These are phyloP conservation scores for Termitomyces sp. DNA, from an alignment of 768 basidiomycete species.

Conservation along the genomic window DNA sequence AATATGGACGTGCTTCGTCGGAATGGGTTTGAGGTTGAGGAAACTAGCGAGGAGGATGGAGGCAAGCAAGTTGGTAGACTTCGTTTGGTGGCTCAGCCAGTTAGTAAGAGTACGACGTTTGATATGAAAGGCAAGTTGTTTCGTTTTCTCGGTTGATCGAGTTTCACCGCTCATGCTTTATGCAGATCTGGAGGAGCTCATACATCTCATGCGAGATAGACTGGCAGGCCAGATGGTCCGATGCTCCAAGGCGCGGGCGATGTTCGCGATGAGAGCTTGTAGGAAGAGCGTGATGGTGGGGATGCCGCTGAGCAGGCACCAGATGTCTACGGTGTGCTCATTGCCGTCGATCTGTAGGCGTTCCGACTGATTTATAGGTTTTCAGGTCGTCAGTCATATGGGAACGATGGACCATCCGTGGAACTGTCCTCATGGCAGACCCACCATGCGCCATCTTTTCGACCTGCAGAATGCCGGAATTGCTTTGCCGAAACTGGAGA, in stretches of 20 bases:
- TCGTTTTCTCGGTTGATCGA: background rate
- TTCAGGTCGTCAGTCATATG: conserved; percentile 73
- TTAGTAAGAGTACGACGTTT: conserved; percentile 89
- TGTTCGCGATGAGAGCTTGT: conserved; percentile 98
- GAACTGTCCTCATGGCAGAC: conserved; percentile 85
- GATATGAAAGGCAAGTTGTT: conserved; percentile 67
- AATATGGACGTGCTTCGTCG: conserved; percentile 75
- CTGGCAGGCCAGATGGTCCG: conserved; percentile 81
- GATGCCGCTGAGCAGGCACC: conserved; percentile 64
- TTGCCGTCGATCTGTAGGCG: background rate
- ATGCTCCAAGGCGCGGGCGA: conserved; percentile 86
- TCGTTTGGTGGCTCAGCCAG: conserved; percentile 74
- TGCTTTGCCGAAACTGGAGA: background rate
- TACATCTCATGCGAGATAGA: conserved; percentile 77
- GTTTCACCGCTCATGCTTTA: background rate
- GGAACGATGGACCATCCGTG: conserved; percentile 81
- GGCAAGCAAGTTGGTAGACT: conserved; percentile 38
- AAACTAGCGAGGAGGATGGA: conserved; percentile 40
- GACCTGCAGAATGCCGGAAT: conserved; percentile 32
- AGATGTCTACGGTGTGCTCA: conserved; percentile 70
- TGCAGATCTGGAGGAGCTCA: conserved; percentile 87
- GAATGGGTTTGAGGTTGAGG: conserved; percentile 86
- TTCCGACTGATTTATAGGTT: conserved; percentile 1
- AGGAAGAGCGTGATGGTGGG: conserved; percentile 97
- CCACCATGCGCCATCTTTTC: conserved; percentile 74